phyloP scores from a whole-genome alignment of 2,329 filamentous ascomycete species.

The Calonectria fujianensis region DNA sequence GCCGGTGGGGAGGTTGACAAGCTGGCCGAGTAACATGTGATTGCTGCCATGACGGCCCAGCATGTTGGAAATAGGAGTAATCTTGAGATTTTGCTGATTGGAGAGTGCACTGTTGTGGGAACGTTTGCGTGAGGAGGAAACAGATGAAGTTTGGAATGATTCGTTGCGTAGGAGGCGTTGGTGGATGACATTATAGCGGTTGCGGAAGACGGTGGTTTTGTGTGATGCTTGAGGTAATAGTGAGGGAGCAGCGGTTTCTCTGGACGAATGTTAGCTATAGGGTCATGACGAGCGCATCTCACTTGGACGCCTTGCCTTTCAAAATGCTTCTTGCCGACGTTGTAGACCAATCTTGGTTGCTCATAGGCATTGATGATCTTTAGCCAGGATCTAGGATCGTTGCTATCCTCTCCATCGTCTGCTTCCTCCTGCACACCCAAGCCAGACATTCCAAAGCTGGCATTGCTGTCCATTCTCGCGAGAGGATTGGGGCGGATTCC shows the following conservation, averaged over 20 bases:
- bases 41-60: constrained; percentile 87
- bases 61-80: constrained; percentile 88
- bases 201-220: constrained; percentile 90
- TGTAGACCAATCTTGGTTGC: constrained; percentile 87
- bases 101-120: constrained; percentile 76
- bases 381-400: constrained; percentile 87
- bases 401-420: constrained; percentile 75
- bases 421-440: constrained; percentile 72
- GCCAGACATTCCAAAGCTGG: constrained; percentile 78
- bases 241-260: constrained; percentile 78
- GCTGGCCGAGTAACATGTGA: constrained; percentile 90
- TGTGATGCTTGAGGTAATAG: constrained; percentile 85
- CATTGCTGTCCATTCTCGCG: constrained; percentile 76
- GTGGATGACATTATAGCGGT: constrained; percentile 93
- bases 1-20: constrained; percentile 87
- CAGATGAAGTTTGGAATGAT: constrained; percentile 89
- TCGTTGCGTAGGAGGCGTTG: constrained; percentile 95
- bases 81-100: constrained; percentile 83
- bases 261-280: constrained; percentile 58
- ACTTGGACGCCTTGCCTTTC: constrained; percentile 75
- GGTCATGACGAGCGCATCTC: neutral
- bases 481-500: constrained; percentile 69
- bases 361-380: constrained; percentile 89
- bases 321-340: constrained; percentile 90
- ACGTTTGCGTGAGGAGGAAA: constrained; percentile 76